These are phyloP conservation scores for Ophiobolus disseminans DNA, from an alignment of 2,329 filamentous ascomycete genomes.

Conservation along the genomic window DNA sequence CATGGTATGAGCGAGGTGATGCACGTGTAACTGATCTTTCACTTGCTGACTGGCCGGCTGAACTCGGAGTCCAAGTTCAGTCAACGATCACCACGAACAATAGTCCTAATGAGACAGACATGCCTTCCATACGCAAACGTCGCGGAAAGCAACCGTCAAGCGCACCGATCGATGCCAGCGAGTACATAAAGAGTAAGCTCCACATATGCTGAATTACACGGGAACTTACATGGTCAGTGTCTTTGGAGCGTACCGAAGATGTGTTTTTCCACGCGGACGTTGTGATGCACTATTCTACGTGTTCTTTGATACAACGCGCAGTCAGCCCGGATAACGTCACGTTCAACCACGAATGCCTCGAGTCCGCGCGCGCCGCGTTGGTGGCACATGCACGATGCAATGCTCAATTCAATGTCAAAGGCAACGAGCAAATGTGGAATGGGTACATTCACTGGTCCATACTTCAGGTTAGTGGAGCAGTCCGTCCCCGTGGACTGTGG, in stretches of 20 bases:
- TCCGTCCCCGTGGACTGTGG: constrained; percentile 8
- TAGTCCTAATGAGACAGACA: constrained; percentile 34
- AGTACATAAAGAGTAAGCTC: constrained; percentile 23
- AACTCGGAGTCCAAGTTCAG: constrained; percentile 3
- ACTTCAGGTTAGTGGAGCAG: constrained; percentile 13
- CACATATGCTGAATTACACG: background rate
- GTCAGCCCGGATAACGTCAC: constrained; percentile 40
- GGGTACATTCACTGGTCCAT: constrained; percentile 47
- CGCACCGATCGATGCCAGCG: constrained; percentile 3
- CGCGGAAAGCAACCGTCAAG: constrained; percentile 7
- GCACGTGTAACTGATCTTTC: constrained; percentile 20
- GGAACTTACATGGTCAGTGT: constrained; percentile 10
- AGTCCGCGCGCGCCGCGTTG: constrained; percentile 41
- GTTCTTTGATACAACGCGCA: constrained; percentile 42
- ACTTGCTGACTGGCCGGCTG: background rate
- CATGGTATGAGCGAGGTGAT: constrained; percentile 39
- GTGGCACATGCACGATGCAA: constrained; percentile 38
- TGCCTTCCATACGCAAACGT: constrained; percentile 29
- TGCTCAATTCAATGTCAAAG: constrained; percentile 39
- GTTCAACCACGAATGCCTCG: constrained; percentile 41
- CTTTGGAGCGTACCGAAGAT: constrained; percentile 32
- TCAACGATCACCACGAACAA: constrained; percentile 3
- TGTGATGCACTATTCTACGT: constrained; percentile 44
- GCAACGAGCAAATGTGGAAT: constrained; percentile 43
- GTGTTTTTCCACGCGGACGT: constrained; percentile 42